Base-by-base conservation (phyloP, 768 basidiomycete species). In the Podaxis sp. region DNA sequence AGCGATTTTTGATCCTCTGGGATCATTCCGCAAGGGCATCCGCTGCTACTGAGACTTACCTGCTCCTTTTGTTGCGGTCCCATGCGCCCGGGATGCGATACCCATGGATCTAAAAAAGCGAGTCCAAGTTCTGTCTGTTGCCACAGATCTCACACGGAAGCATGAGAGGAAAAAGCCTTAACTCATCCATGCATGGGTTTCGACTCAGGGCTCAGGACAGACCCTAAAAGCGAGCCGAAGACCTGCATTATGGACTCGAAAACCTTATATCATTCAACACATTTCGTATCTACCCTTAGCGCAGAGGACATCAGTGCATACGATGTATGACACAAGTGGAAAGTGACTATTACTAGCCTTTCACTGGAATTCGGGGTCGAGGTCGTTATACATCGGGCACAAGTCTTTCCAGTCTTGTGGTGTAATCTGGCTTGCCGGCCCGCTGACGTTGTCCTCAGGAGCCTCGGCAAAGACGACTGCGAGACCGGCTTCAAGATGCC, bases 401-500 rank as follows among this genome's bases (percentile, higher is more conserved):
- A 65, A 40, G 32, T 61, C 62, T 25, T 55, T 25, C 64, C 64
- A 65, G 35, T 65, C 64, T 23, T 67, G 69, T 62, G 70, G 70
- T 47, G 71, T 69, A 38, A 71, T 69, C 46, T 71, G 61, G 2
- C 70, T 40, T 21, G 65, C 46, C 7, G 68, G 68, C 13, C 72
- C 71, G 5, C 59, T 38, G 13, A 67, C 65, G 40, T 71, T 65
- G 3, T 68, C 74, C 3, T 65, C 64, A 9, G 74, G 70, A 47
- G 71, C 64, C 54, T 75, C 76, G 6, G 72, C 75, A 42, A 76
- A 71, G 21, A 76, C 72, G n/a, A 78, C 67, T 2, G 76, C 77
- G 57, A 77, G 71, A 11, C 76, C 76, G 32, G 77, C 72, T 64
- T 72, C 72, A 23, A 76, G 66, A 64, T 76, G 71, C 74, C 76